A percentile compares a stretch with the other conserved stretches of the same genome.
Conservation (phyloP, 495 filamentous ascomycete species). For the Astrothelium macrocarpum region DNA sequence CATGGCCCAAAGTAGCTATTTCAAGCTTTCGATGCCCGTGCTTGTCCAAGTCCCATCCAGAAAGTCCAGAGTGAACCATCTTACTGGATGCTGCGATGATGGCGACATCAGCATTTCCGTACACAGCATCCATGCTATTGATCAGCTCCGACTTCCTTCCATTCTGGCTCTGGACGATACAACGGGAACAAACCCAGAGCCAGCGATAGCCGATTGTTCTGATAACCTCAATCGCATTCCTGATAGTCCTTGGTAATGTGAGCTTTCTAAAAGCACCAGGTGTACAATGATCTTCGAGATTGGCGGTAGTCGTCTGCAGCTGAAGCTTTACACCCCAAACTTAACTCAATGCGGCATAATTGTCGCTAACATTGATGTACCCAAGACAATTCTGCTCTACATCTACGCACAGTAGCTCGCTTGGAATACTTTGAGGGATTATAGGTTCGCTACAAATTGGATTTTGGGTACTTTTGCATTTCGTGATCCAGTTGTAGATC, state of each 20-base stretch:
- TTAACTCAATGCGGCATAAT: neutral
- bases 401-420: neutral
- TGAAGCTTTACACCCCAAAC: neutral
- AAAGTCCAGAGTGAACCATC: neutral
- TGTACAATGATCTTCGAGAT: neutral
- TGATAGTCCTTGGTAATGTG: neutral
- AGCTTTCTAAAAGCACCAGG: neutral
- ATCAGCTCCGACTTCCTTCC: neutral
- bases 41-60: neutral
- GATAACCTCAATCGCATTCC: neutral
- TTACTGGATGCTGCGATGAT: neutral
- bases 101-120: neutral
- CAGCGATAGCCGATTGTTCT: neutral
- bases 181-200: neutral
- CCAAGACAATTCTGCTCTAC: neutral
- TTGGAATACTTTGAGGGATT: neutral
- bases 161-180: neutral
- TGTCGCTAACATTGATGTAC: neutral
- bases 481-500: neutral
- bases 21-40: neutral
- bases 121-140: neutral
- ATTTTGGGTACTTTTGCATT: neutral
- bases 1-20: neutral
- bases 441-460: neutral
- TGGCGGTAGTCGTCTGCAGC: neutral